phyloP scores from a whole-genome alignment of 768 basidiomycete genomes.

The Obba rivulosa region DNA sequence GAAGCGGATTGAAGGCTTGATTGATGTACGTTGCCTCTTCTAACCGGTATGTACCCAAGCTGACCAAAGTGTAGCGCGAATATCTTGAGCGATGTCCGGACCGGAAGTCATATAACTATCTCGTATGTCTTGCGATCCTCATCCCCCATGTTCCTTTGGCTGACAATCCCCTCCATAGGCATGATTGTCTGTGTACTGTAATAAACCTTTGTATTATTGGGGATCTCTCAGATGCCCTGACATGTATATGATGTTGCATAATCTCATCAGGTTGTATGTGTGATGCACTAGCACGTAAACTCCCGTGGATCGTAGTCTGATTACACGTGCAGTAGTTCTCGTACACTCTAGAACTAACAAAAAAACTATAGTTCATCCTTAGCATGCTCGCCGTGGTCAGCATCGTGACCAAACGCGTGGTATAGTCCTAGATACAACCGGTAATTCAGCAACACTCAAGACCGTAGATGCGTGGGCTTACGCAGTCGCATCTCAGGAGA shows the following conservation, averaged over 20 bases:
- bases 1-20: constrained; percentile 87
- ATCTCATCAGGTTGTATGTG: neutral
- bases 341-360: constrained; percentile 5
- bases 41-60: neutral
- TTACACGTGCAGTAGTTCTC: too few species aligned
- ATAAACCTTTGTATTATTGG: too few species aligned
- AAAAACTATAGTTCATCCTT: constrained; percentile 37
- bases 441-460: neutral
- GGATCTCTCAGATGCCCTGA: too few species aligned
- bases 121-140: constrained; percentile 31
- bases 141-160: neutral
- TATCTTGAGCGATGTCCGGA: constrained; percentile 90
- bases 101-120: constrained; percentile 83
- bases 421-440: constrained; percentile 41
- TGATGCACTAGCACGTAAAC: too few species aligned
- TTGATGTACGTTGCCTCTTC: constrained; percentile 59
- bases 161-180: too few species aligned
- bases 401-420: constrained; percentile 42
- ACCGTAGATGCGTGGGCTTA: constrained; percentile 40
- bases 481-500: constrained; percentile 64
- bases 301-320: too few species aligned
- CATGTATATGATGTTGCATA: neutral
- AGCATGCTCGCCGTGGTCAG: constrained; percentile 21
- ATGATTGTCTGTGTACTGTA: too few species aligned
- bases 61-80: constrained; percentile 57